These are phyloP conservation scores for Aspergillus bridgeri DNA, from an alignment of 495 filamentous ascomycete species.

Conservation along the genomic window DNA sequence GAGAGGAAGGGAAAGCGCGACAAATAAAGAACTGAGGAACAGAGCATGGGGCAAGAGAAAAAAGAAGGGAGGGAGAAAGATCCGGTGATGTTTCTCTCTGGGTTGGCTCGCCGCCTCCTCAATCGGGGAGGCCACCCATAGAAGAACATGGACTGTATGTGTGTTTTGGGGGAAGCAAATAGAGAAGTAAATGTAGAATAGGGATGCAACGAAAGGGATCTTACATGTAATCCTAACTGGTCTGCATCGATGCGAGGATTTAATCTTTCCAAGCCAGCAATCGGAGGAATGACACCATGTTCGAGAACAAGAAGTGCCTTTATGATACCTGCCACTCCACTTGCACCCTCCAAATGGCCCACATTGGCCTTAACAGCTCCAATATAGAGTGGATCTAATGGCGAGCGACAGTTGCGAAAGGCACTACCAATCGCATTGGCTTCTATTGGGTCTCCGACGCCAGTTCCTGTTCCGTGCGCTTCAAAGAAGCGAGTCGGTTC, in stretches of 20 bases:
- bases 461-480: constrained; percentile 49
- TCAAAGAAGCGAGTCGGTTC: constrained; percentile 42
- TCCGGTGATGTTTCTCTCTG: too few relatives aligned
- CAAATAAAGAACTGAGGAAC: too few relatives aligned
- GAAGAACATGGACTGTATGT: too few relatives aligned
- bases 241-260: background rate
- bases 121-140: too few relatives aligned
- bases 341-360: constrained; percentile 14
- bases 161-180: too few relatives aligned
- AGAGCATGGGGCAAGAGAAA: too few relatives aligned
- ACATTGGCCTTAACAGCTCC: constrained; percentile 29
- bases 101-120: too few relatives aligned
- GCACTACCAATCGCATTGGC: constrained; percentile 25
- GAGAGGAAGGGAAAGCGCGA: too few relatives aligned
- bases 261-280: background rate
- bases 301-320: constrained; percentile 41
- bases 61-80: too few relatives aligned
- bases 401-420: constrained; percentile 13
- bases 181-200: too few relatives aligned
- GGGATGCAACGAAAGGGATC: too few relatives aligned
- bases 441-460: constrained; percentile 49
- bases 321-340: constrained; percentile 27
- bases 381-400: constrained; percentile 23
- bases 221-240: too few relatives aligned
- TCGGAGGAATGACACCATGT: background rate